Evolutionary conservation across 2,329 filamentous ascomycete genomes (phyloP).

Genomic region (Fusarium transvaalense): DNA sequence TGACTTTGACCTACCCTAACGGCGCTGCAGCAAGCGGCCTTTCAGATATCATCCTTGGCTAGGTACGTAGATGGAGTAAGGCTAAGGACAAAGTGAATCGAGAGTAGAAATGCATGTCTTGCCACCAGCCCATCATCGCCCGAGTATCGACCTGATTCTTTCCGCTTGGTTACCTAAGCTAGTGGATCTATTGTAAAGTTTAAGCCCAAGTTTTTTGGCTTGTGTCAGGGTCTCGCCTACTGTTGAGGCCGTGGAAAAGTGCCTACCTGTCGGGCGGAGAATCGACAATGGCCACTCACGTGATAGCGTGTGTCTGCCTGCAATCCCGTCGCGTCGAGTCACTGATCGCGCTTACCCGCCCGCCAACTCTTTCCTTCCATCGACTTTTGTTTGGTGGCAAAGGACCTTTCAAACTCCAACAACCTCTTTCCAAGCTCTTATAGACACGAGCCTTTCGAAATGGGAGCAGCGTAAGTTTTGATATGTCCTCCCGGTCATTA

Average conservation of each 20-base stretch:
- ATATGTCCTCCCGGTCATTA: no score
- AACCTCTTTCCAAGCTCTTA: neutral
- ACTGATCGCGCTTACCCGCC: conserved; percentile 34
- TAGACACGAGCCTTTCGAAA: neutral
- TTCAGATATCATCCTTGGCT: conserved; percentile 26
- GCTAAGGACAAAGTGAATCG: neutral
- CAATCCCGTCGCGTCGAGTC: conserved; percentile 36
- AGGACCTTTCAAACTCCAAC: conserved; percentile 7
- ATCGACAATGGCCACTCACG: conserved; percentile 34
- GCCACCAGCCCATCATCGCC: conserved; percentile 20
- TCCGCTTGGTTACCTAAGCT: conserved; percentile 42
- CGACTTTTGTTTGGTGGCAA: conserved; percentile 28
- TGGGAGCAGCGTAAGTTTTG: conserved; percentile 34
- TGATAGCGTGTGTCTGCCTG: conserved; percentile 49
- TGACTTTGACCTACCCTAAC: conserved; percentile 30
- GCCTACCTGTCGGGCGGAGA: no score
- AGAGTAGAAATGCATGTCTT: conserved; percentile 10
- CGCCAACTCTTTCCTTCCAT: conserved; percentile 6
- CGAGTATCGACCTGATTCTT: conserved; percentile 19
- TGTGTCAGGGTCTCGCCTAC: conserved; percentile 22
- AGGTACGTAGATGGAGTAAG: neutral
- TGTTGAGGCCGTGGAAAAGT: neutral
- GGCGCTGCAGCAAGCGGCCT: conserved; percentile 19
- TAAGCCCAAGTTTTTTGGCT: conserved; percentile 12
- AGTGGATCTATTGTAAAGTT: conserved; percentile 29